These are phyloP conservation scores for Cercospora beticola DNA, from an alignment of 2,329 filamentous ascomycete genomes.

Conservation along the genomic window DNA sequence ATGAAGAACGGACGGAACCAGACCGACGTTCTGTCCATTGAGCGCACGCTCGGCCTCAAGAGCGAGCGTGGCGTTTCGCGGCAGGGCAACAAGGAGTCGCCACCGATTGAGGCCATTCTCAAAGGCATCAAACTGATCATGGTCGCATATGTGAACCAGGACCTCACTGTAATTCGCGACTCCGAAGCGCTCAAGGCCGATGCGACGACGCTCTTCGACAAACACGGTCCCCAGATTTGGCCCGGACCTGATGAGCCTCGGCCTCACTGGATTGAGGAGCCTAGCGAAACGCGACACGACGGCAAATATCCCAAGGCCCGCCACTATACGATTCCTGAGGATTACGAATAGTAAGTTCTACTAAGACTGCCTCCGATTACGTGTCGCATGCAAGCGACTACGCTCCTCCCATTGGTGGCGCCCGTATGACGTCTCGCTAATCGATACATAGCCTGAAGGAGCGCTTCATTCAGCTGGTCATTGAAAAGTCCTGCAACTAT, in stretches of 20 bases:
- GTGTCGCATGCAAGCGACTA: neutral
- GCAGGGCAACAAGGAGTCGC: constrained; percentile 22
- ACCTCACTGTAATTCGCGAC: constrained; percentile 17
- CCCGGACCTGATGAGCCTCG: constrained; percentile 15
- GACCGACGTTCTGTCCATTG: constrained; percentile 20
- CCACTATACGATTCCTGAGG: constrained; percentile 12
- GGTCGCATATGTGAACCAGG: constrained; percentile 17
- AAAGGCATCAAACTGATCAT: constrained; percentile 20
- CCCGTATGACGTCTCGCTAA: constrained; percentile 10
- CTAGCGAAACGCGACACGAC: constrained; percentile 14
- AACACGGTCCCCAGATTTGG: constrained; percentile 20
- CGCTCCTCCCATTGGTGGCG: neutral
- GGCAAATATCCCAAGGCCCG: constrained; percentile 17
- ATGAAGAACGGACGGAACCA: constrained; percentile 22
- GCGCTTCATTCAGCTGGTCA: constrained; percentile 19
- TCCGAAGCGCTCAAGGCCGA: constrained; percentile 19
- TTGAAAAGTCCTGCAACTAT: constrained; percentile 23
- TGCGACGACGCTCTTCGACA: constrained; percentile 14
- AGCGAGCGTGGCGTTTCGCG: constrained; percentile 22
- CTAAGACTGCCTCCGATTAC: neutral
- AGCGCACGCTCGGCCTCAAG: constrained; percentile 20
- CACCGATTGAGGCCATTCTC: constrained; percentile 17
- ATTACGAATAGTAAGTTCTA: constrained; percentile 19
- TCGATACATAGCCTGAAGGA: constrained; percentile 14
- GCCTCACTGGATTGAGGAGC: constrained; percentile 19